phyloP scores from a whole-genome alignment of 2,329 filamentous ascomycete genomes.

The Trichothecium sympodiale region DNA sequence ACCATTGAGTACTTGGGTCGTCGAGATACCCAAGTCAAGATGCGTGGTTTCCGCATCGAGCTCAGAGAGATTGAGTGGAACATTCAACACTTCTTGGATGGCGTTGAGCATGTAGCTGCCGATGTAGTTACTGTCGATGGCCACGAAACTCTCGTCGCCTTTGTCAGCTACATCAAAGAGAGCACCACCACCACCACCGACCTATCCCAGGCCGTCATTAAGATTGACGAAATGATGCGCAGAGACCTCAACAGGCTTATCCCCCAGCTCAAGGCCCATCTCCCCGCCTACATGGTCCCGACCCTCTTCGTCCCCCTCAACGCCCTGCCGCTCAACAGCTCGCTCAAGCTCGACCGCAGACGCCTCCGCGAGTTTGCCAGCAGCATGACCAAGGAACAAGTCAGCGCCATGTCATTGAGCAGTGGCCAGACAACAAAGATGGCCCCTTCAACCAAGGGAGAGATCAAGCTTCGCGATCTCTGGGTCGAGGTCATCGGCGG shows the following conservation, averaged over 20 bases:
- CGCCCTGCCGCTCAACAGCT: constrained; percentile 28
- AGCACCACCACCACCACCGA: too few species aligned
- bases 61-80: constrained; percentile 12
- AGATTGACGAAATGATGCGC: too few species aligned
- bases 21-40: constrained; percentile 28
- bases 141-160: constrained; percentile 1
- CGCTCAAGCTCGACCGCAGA: constrained; percentile 20
- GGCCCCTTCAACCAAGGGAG: background rate
- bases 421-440: constrained; percentile 6
- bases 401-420: constrained; percentile 9
- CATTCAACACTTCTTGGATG: constrained; percentile 8
- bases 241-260: too few species aligned
- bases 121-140: constrained; percentile 3
- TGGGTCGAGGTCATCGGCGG: constrained; percentile 23
- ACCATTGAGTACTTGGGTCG: constrained; percentile 4
- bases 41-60: constrained; percentile 40
- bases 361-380: background rate
- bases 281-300: constrained; percentile 29
- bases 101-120: constrained; percentile 8
- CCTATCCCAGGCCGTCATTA: too few species aligned
- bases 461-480: constrained; percentile 18
- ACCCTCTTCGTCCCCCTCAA: constrained; percentile 30
- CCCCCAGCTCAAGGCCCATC: background rate
- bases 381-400: background rate
- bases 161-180: background rate